Percentiles rank a stretch among this genome's conserved stretches.
These are phyloP conservation scores for Phalaenopsis aphrodite DNA, from an alignment of 106 monocot species.

Conservation along the genomic window DNA sequence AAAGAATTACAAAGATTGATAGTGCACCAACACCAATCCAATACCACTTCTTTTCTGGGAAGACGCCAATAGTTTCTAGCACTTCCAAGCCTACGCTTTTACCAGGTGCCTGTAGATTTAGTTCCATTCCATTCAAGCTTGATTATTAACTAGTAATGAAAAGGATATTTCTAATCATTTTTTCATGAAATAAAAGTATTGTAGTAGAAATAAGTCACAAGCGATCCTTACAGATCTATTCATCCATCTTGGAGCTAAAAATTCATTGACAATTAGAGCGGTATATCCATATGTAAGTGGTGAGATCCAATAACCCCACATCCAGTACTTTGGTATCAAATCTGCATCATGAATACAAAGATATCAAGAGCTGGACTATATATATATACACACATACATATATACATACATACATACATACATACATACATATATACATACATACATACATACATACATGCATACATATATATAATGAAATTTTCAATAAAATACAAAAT, in stretches of 20 bases:
- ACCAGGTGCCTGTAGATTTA: conserved; percentile 12
- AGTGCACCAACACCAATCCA: conserved; percentile 75
- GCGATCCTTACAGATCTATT: too few species aligned
- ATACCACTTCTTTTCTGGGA: conserved; percentile 53
- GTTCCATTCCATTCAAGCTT: too few species aligned
- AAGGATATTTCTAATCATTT: too few species aligned
- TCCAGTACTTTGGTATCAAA: conserved; percentile 49
- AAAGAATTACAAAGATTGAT: conserved; percentile 58
- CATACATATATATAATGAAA: neutral
- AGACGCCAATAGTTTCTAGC: conserved; percentile 55
- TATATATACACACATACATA: too few species aligned
- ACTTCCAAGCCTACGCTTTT: conserved; percentile 55
- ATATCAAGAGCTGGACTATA: neutral
- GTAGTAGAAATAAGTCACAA: too few species aligned
- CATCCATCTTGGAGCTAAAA: conserved; percentile 57
- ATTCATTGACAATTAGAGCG: conserved; percentile 57
- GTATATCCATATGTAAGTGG: conserved; percentile 67
- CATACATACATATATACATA: neutral
- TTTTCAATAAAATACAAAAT: too few species aligned
- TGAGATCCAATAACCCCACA: conserved; percentile 77
- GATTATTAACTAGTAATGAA: too few species aligned
- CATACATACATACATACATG: too few species aligned
- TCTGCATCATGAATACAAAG: conserved; percentile 21
- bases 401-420: neutral
- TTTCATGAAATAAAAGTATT: too few species aligned